Evolutionary conservation across 306 rosid genomes (phyloP).

Genomic region (Rosa rugosa): DNA sequence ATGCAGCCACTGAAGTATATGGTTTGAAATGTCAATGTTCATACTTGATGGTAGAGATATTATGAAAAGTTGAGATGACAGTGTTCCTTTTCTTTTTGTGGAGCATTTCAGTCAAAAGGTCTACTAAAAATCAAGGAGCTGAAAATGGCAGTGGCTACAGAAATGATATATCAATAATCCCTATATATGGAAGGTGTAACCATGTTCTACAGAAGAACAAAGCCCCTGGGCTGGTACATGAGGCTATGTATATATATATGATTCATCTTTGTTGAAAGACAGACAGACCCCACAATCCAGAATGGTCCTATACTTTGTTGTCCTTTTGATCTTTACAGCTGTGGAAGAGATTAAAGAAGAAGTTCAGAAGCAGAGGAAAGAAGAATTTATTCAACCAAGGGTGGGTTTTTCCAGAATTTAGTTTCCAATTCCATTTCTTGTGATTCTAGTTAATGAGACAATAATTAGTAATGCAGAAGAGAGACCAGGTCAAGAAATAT

Average conservation of each 20-base stretch:
- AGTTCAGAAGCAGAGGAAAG: constrained; percentile 9
- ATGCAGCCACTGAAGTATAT: not conserved
- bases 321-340: constrained; percentile 78
- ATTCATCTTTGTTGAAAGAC: constrained; percentile 18
- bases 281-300: constrained; percentile 35
- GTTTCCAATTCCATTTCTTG: constrained; percentile 28
- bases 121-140: constrained; percentile 24
- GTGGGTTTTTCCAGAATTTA: constrained; percentile 28
- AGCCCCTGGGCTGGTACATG: not conserved
- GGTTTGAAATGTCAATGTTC: constrained; percentile 4
- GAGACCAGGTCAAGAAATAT: constrained; percentile 51
- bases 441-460: constrained; percentile 40
- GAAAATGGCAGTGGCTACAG: constrained; percentile 21
- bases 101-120: constrained; percentile 28
- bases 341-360: constrained; percentile 36
- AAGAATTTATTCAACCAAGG: constrained; percentile 9
- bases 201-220: constrained; percentile 30
- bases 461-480: constrained; percentile 14
- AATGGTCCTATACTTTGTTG: constrained; percentile 57
- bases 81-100: constrained; percentile 13
- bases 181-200: constrained; percentile 18
- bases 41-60: constrained; percentile 12
- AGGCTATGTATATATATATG: not conserved
- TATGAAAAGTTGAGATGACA: constrained; percentile 19
- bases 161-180: not conserved